Conservation (phyloP, 2,329 filamentous ascomycete species). For the Amesomyces nigricolor region DNA sequence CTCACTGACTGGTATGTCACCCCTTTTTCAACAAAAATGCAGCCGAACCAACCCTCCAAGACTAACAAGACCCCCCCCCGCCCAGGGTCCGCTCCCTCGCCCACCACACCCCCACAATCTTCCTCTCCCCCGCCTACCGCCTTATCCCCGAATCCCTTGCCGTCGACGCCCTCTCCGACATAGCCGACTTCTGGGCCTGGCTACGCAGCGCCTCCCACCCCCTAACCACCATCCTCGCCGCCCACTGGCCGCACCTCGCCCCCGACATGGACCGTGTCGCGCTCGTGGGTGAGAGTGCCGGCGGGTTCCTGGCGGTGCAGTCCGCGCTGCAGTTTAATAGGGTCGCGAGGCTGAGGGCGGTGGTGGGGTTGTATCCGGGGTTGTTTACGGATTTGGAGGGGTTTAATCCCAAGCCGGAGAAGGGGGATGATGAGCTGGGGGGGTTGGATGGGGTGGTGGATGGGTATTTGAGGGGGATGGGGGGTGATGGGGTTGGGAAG, state of each 20-base stretch:
- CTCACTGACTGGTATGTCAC: conserved; percentile 22
- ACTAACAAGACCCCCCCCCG: conserved; percentile 17
- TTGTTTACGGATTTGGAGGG: conserved; percentile 17
- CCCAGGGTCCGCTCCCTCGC: conserved; percentile 16
- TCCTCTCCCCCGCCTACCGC: conserved; percentile 45
- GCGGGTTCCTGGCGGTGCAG: conserved; percentile 25
- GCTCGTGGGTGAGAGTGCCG: conserved; percentile 23
- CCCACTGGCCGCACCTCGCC: conserved; percentile 8
- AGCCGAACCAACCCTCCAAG: too few species aligned
- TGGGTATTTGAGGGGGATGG: too few species aligned
- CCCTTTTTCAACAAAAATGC: too few species aligned
- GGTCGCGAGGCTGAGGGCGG: conserved; percentile 17
- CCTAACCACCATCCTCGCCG: background rate
- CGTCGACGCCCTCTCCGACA: conserved; percentile 41
- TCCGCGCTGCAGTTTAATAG: conserved; percentile 22
- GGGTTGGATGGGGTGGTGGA: too few species aligned
- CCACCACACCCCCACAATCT: conserved; percentile 34
- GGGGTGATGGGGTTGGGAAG: too few species aligned
- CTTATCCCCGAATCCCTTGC: conserved; percentile 45
- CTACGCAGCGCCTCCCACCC: conserved; percentile 23
- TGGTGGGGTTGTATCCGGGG: conserved; percentile 20
- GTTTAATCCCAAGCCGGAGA: background rate
- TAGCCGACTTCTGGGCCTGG: conserved; percentile 46
- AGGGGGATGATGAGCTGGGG: conserved; percentile 4
- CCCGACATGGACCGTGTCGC: conserved; percentile 18